These are phyloP conservation scores for Penicillium decumbens DNA, from an alignment of 2,329 filamentous ascomycete species.

Conservation along the genomic window DNA sequence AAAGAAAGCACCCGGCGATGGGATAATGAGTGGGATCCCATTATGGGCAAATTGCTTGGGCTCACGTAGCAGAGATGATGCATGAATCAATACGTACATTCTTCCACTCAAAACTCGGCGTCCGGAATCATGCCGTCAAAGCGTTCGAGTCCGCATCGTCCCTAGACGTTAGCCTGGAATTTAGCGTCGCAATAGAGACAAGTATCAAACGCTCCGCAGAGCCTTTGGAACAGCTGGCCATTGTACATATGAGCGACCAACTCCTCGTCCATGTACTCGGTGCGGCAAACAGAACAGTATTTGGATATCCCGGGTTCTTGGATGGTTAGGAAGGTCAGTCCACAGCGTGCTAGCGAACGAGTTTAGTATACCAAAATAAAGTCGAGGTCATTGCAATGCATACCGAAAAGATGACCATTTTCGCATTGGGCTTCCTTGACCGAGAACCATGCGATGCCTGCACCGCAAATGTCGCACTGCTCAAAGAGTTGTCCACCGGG, in stretches of 20 bases:
- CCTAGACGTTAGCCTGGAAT: slow-evolving; percentile 24
- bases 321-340: slow-evolving; percentile 52
- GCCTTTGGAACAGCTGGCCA: slow-evolving; percentile 14
- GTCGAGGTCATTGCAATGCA: slow-evolving; percentile 9
- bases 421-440: slow-evolving; percentile 46
- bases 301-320: slow-evolving; percentile 53
- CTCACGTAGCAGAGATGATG: slow-evolving; percentile 22
- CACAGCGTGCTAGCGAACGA: slow-evolving; percentile 45
- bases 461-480: slow-evolving; percentile 51
- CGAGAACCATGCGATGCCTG: slow-evolving; percentile 47
- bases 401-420: slow-evolving; percentile 51
- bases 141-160: too few relatives aligned
- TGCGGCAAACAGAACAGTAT: slow-evolving; percentile 51
- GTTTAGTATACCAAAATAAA: background rate
- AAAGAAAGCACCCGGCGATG: slow-evolving; percentile 73
- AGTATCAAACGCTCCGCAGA: slow-evolving; percentile 34
- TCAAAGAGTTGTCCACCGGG: slow-evolving; percentile 38
- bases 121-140: background rate
- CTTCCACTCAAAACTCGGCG: background rate
- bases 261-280: slow-evolving; percentile 48
- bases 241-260: slow-evolving; percentile 20
- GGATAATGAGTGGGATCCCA: slow-evolving; percentile 88
- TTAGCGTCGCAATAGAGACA: slow-evolving; percentile 37
- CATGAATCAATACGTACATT: background rate
- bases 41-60: slow-evolving; percentile 69